Evolutionary conservation across 2,329 filamentous ascomycete genomes (phyloP), one percentile per base, ranked within the genome.

Genomic region (Dactylellina sp.): DNA sequence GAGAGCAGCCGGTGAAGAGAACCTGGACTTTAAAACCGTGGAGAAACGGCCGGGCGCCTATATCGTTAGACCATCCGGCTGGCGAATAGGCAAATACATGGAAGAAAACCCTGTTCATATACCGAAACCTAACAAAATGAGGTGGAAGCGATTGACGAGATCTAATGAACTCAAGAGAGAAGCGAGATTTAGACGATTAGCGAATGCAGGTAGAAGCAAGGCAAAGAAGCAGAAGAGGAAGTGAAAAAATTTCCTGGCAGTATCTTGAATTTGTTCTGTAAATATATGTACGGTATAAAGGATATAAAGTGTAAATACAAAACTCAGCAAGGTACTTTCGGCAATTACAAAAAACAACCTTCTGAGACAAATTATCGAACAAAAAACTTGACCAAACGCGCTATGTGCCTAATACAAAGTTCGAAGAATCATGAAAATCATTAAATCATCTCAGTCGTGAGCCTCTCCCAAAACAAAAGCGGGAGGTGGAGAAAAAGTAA

Each of bases 21-120:
- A 74, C 22, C 32, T 66, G n/a, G 62, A 74, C 35, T 62, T 61
- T 20, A 62, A 35, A 18, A 46, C 47, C 0, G 28, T 56, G 1
- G 61, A 62, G 32, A 66, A 50, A 9, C 46, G 61, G 1, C 70
- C 61, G 0, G 70, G 70, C 37, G 53, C 46, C 14, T 68, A 74
- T 32, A 59, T 68, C 22, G 60, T 68, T 44, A 68, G 46, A 35
- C 62, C 55, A n/a, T 61, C 47, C 18, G 62, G 70, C 14, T 74
- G 70, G 70, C 25, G 70, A 12, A 20, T 74, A 14, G 70, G 70
- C 12, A 66, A 74, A 42, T 74, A 66, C 16, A 74, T 74, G 44
- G 70, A 74, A 9, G 70, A 74, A 12, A 44, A 63, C 25, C 70
- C 70, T 6, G 70, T 46, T 1, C 35, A 56, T 16, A 46, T 74